Evolutionary conservation across 768 basidiomycete species (phyloP).

Genomic region (Mycena olivaceomarginata): DNA sequence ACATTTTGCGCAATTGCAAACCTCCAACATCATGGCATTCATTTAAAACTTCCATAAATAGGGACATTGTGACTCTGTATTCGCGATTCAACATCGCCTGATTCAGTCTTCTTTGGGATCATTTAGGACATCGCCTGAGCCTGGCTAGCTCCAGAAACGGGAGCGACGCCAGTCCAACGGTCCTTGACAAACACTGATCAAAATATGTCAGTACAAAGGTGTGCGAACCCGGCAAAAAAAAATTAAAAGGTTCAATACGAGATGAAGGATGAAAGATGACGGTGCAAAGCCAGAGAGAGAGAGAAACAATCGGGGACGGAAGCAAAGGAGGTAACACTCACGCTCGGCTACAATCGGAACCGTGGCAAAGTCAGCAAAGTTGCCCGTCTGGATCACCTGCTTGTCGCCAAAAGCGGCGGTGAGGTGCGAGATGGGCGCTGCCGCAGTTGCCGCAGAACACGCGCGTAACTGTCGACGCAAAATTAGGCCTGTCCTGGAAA

Average conservation of each 20-base stretch:
- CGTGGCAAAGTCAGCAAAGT: conserved; percentile 55
- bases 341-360: conserved; percentile 56
- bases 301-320: background rate
- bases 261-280: too few species aligned
- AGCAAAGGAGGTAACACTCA: conserved; percentile 45
- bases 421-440: conserved; percentile 59
- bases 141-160: conserved; percentile 51
- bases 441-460: conserved; percentile 63
- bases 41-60: too few species aligned
- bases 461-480: conserved; percentile 52
- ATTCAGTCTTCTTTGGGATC: too few species aligned
- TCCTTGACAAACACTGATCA: too few species aligned
- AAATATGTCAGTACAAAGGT: background rate
- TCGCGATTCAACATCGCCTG: too few species aligned
- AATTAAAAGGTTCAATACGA: too few species aligned
- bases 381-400: conserved; percentile 62
- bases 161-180: background rate
- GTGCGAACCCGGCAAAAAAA: background rate
- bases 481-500: background rate
- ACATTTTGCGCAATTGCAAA: too few species aligned
- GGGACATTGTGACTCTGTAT: too few species aligned
- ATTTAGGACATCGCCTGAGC: conserved; percentile 45
- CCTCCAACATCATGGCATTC: too few species aligned
- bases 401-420: conserved; percentile 57
- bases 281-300: too few species aligned